A percentile compares a stretch with the other conserved stretches of the same genome.
Evolutionary conservation across 345 rosid genomes (phyloP).

Genomic region (Hirschfeldia incana): DNA sequence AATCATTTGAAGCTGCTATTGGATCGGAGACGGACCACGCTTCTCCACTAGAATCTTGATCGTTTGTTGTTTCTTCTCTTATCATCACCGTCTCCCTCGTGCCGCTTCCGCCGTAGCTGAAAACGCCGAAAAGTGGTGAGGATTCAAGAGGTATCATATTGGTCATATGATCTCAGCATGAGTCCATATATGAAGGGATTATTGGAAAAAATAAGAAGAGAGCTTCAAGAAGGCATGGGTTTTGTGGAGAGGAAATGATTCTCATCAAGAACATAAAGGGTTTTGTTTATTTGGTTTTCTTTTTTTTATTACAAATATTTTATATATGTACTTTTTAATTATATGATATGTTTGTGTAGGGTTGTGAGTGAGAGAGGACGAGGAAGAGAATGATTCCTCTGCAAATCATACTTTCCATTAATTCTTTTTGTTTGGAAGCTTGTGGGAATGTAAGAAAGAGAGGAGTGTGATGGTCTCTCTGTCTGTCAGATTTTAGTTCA

Average conservation of each 20-base stretch:
- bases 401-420: slow-evolving; percentile 87
- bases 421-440: slow-evolving; percentile 93
- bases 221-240: slow-evolving; percentile 43
- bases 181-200: slow-evolving; percentile 11
- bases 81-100: slow-evolving; percentile 23
- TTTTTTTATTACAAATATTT: neutral
- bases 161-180: slow-evolving; percentile 36
- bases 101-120: slow-evolving; percentile 22
- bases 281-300: slow-evolving; percentile 21
- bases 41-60: slow-evolving; percentile 43
- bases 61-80: slow-evolving; percentile 32
- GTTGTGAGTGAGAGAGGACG: slow-evolving; percentile 36
- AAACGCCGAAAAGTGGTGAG: slow-evolving; percentile 30
- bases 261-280: slow-evolving; percentile 57
- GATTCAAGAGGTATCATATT: slow-evolving; percentile 62
- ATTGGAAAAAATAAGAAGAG: slow-evolving; percentile 11
- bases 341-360: slow-evolving; percentile 26
- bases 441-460: slow-evolving; percentile 59
- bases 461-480: slow-evolving; percentile 37
- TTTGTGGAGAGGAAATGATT: slow-evolving; percentile 43
- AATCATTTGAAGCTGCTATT: slow-evolving; percentile 20
- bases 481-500: slow-evolving; percentile 26
- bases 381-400: slow-evolving; percentile 40
- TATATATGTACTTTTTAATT: neutral
- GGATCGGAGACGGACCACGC: slow-evolving; percentile 54